Conservation (phyloP, 2,329 filamentous ascomycete genomes). For the Neonectria ditissima region DNA sequence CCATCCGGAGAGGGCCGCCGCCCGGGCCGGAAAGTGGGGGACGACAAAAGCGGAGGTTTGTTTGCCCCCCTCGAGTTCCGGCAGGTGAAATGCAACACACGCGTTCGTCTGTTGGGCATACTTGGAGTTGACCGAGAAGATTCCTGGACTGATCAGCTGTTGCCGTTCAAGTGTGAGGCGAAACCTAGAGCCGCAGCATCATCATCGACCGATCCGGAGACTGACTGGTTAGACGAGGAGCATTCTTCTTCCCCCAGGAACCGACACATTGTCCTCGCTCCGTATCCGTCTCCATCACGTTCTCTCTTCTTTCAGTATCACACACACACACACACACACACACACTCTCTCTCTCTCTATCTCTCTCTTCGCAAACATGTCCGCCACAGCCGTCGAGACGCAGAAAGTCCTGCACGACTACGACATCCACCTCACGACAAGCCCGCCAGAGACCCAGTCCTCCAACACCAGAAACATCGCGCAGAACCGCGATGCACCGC, state of each 20-base stretch:
- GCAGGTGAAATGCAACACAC: background rate
- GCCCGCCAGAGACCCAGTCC: background rate
- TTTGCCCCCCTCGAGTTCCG: slow-evolving; percentile 8
- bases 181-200: background rate
- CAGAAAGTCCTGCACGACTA: slow-evolving; percentile 24
- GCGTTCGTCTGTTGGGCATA: background rate
- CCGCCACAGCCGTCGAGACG: slow-evolving; percentile 15
- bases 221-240: background rate
- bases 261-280: background rate
- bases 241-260: background rate
- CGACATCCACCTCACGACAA: slow-evolving; percentile 21
- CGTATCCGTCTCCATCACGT: background rate
- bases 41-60: background rate
- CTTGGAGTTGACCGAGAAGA: background rate
- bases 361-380: slow-evolving; percentile 8
- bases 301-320: background rate
- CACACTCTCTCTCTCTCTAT: too few relatives aligned
- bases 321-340: too few relatives aligned
- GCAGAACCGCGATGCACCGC: slow-evolving; percentile 3
- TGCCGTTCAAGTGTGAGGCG: background rate
- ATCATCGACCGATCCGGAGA: slow-evolving; percentile 13
- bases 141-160: background rate
- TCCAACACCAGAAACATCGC: background rate
- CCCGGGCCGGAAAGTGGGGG: slow-evolving; percentile 28
- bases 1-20: slow-evolving; percentile 4